Evolutionary conservation across 192 early-diverging fungal genomes (phyloP), one percentile per base, ranked within the genome.

Genomic region (Rhizophagus clarus): DNA sequence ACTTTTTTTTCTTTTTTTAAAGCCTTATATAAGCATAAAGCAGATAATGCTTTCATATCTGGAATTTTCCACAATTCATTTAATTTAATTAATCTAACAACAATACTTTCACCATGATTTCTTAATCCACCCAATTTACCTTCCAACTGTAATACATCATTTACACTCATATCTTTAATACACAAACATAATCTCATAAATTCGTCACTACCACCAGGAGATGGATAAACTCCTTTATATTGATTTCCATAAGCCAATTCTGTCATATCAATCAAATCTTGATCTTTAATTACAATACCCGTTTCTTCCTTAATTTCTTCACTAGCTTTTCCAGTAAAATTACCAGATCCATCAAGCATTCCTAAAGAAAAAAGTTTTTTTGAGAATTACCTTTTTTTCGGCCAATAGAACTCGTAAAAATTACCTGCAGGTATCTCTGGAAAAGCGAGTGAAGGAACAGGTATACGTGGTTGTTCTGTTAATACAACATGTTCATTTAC

Each of bases 301-400:
- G 93, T 94, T 80, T 97, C 96, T 82, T 97, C 96, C 34, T 93
- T 77, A 7, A 97, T 86, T 72, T 97, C 96, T 7, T 89, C 85
- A 6, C 93, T 93, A 22, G 94, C 94, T 22, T 88, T 87, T 20
- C 96, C 96, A 8, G 86, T 81, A 89, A 97, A 95, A 80, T 88
- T 86, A 24, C 90, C 91, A 32, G 86, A 88, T 47, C 86, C 94
- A 79, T 96, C 93, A 42, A 95, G 80, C 96, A 97, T 97, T 10
- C 85, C 83, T 79, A 40, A 69, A 60, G 17, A 12, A 12, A 32
- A 32, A 49, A 45, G 8, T 1, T 32, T 40, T 45, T 45, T 5
- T 12, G 42, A 45, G 42, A 45, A 40, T 40, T 40, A 7, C 42
- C 4, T 8, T 42, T 42, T 45, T 45, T 45, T 45, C 1, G 11